These are phyloP conservation scores for Xylaria grammica DNA, from an alignment of 495 filamentous ascomycete genomes.

Conservation along the genomic window DNA sequence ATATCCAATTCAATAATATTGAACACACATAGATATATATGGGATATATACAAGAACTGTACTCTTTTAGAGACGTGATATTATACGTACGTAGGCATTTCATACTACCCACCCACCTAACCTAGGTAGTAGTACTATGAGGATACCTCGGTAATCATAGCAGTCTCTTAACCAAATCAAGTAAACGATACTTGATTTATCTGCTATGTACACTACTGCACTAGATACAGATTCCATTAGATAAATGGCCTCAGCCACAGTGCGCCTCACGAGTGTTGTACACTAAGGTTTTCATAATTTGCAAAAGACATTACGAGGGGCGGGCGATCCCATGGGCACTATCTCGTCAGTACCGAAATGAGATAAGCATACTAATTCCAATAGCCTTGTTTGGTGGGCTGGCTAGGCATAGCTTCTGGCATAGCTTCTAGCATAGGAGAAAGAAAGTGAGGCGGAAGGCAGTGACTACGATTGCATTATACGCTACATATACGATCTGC, in stretches of 20 bases:
- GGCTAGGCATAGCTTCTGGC: constrained; percentile 1
- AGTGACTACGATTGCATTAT: not conserved
- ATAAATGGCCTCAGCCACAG: constrained; percentile 11
- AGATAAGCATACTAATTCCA: constrained; percentile 22
- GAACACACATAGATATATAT: too few relatives aligned
- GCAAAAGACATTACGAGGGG: not conserved
- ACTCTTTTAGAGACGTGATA: too few relatives aligned
- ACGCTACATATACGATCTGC: too few relatives aligned
- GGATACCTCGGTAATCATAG: not conserved
- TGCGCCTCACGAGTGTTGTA: constrained; percentile 2
- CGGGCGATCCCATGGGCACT: not conserved
- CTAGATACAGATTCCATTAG: too few relatives aligned
- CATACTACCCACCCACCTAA: too few relatives aligned
- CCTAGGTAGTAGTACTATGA: not conserved
- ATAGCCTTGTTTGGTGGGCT: constrained; percentile 9
- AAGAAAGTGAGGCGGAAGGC: not conserved
- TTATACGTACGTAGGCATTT: too few relatives aligned
- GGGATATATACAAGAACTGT: too few relatives aligned
- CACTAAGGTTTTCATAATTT: constrained; percentile 1
- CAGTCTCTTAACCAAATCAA: not conserved
- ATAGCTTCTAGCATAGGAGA: too few relatives aligned
- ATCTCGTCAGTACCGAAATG: constrained; percentile 17
- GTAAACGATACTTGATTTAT: too few relatives aligned
- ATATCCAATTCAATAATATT: too few relatives aligned
- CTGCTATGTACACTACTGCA: too few relatives aligned